These are phyloP conservation scores for Sclerospora graminicola DNA, from an alignment of 352 stramenopile genomes.

Conservation along the genomic window DNA sequence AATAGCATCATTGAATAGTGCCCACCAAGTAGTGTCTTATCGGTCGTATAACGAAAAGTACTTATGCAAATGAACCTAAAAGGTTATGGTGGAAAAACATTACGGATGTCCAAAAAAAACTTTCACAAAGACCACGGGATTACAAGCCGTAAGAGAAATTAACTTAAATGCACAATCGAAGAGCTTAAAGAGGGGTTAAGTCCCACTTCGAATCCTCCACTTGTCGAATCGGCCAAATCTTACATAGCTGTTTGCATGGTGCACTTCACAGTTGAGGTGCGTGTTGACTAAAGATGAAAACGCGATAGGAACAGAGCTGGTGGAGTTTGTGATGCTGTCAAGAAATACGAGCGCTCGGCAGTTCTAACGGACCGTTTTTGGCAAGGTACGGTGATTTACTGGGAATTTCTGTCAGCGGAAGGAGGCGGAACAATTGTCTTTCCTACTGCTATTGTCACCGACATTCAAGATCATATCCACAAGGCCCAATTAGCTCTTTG, in stretches of 20 bases:
- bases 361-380: constrained; percentile 59
- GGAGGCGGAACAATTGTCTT: constrained; percentile 53
- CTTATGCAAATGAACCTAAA: too few species aligned
- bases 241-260: constrained; percentile 81
- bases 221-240: constrained; percentile 58
- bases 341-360: constrained; percentile 69
- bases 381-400: constrained; percentile 72
- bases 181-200: too few species aligned
- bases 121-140: too few species aligned
- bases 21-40: too few species aligned
- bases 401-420: constrained; percentile 69
- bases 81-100: too few species aligned
- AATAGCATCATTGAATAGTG: too few species aligned
- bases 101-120: too few species aligned
- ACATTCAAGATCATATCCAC: constrained; percentile 63
- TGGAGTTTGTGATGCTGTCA: constrained; percentile 77
- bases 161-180: too few species aligned
- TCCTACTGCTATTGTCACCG: constrained; percentile 29
- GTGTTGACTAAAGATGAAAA: constrained; percentile 60
- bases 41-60: too few species aligned
- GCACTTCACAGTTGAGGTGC: constrained; percentile 71
- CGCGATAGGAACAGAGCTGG: constrained; percentile 42
- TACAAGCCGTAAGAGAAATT: too few species aligned
- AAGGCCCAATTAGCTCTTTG: constrained; percentile 32
- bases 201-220: constrained; percentile 31